Evolutionary conservation across 495 filamentous ascomycete genomes (phyloP).

Genomic region (Neurospora sp.): DNA sequence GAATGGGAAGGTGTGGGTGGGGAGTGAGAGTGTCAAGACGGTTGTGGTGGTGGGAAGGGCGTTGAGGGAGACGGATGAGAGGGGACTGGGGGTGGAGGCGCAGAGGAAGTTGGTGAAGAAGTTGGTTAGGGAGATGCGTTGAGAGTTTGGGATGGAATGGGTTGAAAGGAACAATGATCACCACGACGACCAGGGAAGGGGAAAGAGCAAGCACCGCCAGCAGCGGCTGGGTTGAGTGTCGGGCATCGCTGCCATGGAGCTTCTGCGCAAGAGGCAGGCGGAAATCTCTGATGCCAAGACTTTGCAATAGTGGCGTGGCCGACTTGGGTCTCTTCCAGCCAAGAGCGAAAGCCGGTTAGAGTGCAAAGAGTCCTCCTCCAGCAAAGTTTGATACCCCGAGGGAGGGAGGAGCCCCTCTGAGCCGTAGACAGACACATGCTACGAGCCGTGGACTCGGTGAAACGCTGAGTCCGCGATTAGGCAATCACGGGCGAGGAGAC

Average conservation of each 20-base stretch:
- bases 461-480: not conserved
- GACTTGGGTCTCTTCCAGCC: not conserved
- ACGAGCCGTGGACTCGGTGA: not conserved
- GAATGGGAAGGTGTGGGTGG: slow-evolving; percentile 90
- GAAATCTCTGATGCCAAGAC: not conserved
- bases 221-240: not conserved
- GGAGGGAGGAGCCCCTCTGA: not conserved
- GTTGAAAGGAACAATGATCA: not conserved
- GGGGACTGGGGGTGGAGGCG: slow-evolving; percentile 53
- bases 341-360: not conserved
- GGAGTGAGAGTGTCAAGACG: slow-evolving; percentile 58
- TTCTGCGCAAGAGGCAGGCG: not conserved
- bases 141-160: not conserved
- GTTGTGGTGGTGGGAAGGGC: slow-evolving; percentile 68
- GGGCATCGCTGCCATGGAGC: not conserved
- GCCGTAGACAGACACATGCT: not conserved
- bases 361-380: not conserved
- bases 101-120: slow-evolving; percentile 74
- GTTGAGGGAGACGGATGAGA: slow-evolving; percentile 63
- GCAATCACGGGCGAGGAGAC: not conserved
- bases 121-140: slow-evolving; percentile 40
- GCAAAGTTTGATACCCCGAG: not conserved
- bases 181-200: not conserved
- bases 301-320: not conserved
- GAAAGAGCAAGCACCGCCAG: not conserved